phyloP scores from a whole-genome alignment of 805 yeast species.

The Ogataea thermomethanolica region DNA sequence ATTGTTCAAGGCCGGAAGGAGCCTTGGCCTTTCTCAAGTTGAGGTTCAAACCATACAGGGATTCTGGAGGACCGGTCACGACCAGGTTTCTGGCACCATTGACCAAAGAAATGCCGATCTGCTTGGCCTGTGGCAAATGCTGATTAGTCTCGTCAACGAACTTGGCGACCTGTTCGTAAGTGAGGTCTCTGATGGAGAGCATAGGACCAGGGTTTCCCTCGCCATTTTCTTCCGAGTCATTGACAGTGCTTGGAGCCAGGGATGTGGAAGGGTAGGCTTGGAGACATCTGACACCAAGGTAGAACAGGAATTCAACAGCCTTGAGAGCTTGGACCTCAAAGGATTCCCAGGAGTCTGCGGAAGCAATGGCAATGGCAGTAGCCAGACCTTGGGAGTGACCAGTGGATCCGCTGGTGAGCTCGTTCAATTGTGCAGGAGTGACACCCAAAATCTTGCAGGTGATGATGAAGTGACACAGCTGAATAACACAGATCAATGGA shows the following conservation, averaged over 20 bases:
- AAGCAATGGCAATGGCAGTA: slow-evolving; percentile 87
- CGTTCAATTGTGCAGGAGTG: slow-evolving; percentile 84
- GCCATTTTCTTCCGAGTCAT: slow-evolving; percentile 87
- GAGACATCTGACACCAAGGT: slow-evolving; percentile 89
- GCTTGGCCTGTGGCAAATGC: slow-evolving; percentile 89
- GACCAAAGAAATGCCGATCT: slow-evolving; percentile 82
- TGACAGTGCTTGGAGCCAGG: slow-evolving; percentile 86
- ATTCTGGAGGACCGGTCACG: slow-evolving; percentile 97
- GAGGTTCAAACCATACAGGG: slow-evolving; percentile 91
- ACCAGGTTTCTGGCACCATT: slow-evolving; percentile 97
- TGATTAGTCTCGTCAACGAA: slow-evolving; percentile 85
- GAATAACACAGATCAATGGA: slow-evolving; percentile 96
- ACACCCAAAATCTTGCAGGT: slow-evolving; percentile 81
- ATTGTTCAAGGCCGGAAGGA: slow-evolving; percentile 89
- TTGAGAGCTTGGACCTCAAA: slow-evolving; percentile 69
- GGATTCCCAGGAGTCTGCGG: slow-evolving; percentile 79
- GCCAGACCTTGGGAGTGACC: slow-evolving; percentile 92
- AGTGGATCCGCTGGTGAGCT: slow-evolving; percentile 67
- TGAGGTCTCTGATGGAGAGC: slow-evolving; percentile 89
- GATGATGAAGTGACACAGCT: slow-evolving; percentile 87
- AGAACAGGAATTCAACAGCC: slow-evolving; percentile 83
- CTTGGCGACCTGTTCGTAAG: slow-evolving; percentile 71
- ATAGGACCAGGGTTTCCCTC: slow-evolving; percentile 98
- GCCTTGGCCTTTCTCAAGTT: slow-evolving; percentile 93
- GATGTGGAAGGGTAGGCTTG: slow-evolving; percentile 90